A percentile compares a stretch with the other conserved stretches of the same genome.
Conservation (phyloP, 73 alveolate genomes). For the Tetrahymena elliotti region DNA sequence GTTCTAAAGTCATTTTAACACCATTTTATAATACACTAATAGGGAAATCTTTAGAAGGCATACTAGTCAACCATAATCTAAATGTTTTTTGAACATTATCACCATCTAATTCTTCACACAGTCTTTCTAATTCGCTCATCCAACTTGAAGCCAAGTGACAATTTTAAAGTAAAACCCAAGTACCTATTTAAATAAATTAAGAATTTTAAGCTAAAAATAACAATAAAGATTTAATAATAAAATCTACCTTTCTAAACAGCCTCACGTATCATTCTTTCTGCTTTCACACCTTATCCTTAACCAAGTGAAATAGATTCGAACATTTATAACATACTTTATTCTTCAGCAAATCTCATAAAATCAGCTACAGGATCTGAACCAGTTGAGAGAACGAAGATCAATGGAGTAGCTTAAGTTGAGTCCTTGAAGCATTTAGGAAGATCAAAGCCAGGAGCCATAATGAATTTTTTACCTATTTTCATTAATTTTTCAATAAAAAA, state of each 20-base stretch:
- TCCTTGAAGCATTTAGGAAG: constrained; percentile 79
- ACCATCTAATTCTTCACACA: constrained; percentile 87
- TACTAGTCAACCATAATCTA: constrained; percentile 97
- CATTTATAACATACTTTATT: constrained; percentile 94
- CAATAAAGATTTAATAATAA: too few relatives aligned
- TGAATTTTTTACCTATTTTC: constrained; percentile 67
- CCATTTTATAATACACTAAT: constrained; percentile 96
- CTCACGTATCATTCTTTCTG: constrained; percentile 89
- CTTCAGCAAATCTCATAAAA: constrained; percentile 93
- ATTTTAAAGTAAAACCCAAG: constrained; percentile 96
- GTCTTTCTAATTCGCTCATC: constrained; percentile 95
- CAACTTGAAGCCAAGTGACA: constrained; percentile 96
- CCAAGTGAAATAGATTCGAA: constrained; percentile 94
- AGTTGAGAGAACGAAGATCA: constrained; percentile 93
- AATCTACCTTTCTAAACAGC: constrained; percentile 49
- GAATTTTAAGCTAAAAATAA: neutral
- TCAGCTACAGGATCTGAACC: constrained; percentile 99
- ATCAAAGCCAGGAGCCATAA: constrained; percentile 88
- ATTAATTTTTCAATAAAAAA: too few relatives aligned
- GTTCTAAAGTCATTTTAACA: constrained; percentile 98
- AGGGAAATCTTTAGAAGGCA: constrained; percentile 98
- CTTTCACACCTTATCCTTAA: constrained; percentile 96
- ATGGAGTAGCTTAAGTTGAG: constrained; percentile 89
- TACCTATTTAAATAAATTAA: constrained; percentile 54
- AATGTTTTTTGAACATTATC: constrained; percentile 95